Percentiles rank a stretch among this genome's conserved stretches.
Conservation (phyloP, 257 asterid genomes). For the Solanum acaule region DNA sequence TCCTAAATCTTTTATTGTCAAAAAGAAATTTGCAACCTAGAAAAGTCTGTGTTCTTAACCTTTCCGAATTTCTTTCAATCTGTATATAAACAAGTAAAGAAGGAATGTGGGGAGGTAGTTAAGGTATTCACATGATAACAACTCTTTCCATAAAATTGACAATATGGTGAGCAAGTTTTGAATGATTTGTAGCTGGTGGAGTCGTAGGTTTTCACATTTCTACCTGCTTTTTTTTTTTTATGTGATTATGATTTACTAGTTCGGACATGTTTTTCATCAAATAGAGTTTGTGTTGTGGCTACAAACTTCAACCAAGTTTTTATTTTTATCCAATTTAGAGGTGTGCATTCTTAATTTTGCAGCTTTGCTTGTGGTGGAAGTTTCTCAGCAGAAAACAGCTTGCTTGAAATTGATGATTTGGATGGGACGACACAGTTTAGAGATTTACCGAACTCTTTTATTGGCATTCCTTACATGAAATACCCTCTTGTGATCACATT, state of each 20-base stretch:
- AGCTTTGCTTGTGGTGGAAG: constrained; percentile 30
- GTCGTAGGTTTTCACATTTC: background rate
- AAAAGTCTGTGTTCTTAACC: background rate
- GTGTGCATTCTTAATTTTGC: background rate
- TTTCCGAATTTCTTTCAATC: background rate
- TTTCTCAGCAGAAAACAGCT: constrained; percentile 4
- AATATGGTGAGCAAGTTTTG: background rate
- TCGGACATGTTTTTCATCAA: background rate
- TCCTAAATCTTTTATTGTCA: too few species aligned
- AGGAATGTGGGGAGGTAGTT: background rate
- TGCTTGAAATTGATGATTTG: constrained; percentile 29
- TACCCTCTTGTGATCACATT: constrained; percentile 64
- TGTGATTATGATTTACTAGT: background rate
- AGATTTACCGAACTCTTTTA: constrained; percentile 48
- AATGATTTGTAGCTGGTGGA: background rate
- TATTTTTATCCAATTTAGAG: background rate
- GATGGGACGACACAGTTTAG: constrained; percentile 37
- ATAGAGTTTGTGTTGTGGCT: background rate
- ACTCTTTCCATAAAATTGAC: background rate
- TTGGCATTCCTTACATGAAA: constrained; percentile 25
- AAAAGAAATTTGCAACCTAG: too few species aligned
- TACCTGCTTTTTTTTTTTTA: background rate
- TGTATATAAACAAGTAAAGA: background rate
- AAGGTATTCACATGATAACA: background rate
- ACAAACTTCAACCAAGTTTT: background rate